phyloP scores from a whole-genome alignment of 352 stramenopile species.

The Pythium scleroteichum region DNA sequence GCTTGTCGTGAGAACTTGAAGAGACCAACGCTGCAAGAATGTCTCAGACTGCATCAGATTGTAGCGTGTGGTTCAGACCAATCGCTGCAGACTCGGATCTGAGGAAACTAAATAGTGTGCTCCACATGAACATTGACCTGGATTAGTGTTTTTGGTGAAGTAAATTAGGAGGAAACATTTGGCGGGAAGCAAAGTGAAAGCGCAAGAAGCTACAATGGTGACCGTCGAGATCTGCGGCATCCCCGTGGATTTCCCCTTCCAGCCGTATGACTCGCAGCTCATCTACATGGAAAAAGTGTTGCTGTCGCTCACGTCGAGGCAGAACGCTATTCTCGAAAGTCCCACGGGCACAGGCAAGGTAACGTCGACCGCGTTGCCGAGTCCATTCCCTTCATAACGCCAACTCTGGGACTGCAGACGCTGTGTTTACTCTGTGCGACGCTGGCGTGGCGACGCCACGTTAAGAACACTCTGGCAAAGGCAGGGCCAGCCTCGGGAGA shows the following conservation, averaged over 20 bases:
- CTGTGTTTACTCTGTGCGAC: slow-evolving; percentile 95
- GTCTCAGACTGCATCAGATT: neutral
- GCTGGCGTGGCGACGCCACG: slow-evolving; percentile 90
- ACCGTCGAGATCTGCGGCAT: slow-evolving; percentile 86
- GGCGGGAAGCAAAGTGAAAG: slow-evolving; percentile 4
- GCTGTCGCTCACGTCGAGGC: slow-evolving; percentile 82
- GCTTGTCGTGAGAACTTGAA: neutral
- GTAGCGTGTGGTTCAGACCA: neutral
- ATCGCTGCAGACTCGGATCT: neutral
- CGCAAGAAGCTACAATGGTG: slow-evolving; percentile 45
- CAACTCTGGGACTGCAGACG: slow-evolving; percentile 78
- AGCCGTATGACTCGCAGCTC: slow-evolving; percentile 96
- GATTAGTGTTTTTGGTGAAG: neutral
- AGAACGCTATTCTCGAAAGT: slow-evolving; percentile 97
- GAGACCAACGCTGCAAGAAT: neutral
- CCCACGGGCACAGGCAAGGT: slow-evolving; percentile 98
- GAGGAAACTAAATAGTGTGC: neutral
- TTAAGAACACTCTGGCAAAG: slow-evolving; percentile 52
- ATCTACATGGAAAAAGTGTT: slow-evolving; percentile 98
- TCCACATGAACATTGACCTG: neutral
- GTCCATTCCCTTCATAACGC: no score
- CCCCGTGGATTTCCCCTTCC: slow-evolving; percentile 96
- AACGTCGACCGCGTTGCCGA: no score
- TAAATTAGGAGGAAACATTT: slow-evolving; percentile 1
- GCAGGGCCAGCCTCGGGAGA: neutral